phyloP scores from a whole-genome alignment of 495 filamentous ascomycete genomes.

The Astrothelium subdiscretum region DNA sequence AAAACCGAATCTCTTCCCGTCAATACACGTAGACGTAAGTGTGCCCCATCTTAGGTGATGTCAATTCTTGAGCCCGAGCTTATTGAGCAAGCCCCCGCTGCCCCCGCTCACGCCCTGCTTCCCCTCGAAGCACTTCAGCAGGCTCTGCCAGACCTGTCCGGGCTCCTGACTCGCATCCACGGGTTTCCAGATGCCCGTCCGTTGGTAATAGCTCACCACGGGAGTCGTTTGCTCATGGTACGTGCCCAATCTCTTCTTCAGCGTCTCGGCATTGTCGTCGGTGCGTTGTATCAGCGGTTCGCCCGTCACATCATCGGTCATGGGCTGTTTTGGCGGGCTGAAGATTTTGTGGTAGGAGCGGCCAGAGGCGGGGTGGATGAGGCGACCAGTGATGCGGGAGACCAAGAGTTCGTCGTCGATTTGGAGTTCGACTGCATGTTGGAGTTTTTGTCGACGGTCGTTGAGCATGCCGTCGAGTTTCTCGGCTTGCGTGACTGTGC shows the following conservation, averaged over 20 bases:
- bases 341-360: slow-evolving; percentile 96
- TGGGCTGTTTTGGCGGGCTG: slow-evolving; percentile 88
- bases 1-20: not conserved
- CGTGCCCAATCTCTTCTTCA: slow-evolving; percentile 86
- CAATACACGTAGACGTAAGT: not conserved
- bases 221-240: slow-evolving; percentile 92
- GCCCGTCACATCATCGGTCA: slow-evolving; percentile 95
- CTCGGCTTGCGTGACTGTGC: slow-evolving; percentile 90
- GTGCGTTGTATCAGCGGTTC: slow-evolving; percentile 93
- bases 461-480: slow-evolving; percentile 85
- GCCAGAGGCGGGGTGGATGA: slow-evolving; percentile 90
- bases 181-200: slow-evolving; percentile 90
- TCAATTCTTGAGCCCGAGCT: slow-evolving; percentile 35
- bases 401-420: slow-evolving; percentile 93
- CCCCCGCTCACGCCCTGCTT: slow-evolving; percentile 31
- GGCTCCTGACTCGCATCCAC: slow-evolving; percentile 96
- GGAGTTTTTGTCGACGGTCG: slow-evolving; percentile 60
- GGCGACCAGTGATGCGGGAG: slow-evolving; percentile 87
- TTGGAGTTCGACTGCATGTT: slow-evolving; percentile 91
- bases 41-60: not conserved
- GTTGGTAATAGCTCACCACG: slow-evolving; percentile 91
- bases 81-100: slow-evolving; percentile 30
- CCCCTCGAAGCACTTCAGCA: slow-evolving; percentile 75
- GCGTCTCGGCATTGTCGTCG: slow-evolving; percentile 94
- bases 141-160: slow-evolving; percentile 84